Evolutionary conservation across 805 yeast genomes (phyloP).

Genomic region (Yamadazyma philogaea): DNA sequence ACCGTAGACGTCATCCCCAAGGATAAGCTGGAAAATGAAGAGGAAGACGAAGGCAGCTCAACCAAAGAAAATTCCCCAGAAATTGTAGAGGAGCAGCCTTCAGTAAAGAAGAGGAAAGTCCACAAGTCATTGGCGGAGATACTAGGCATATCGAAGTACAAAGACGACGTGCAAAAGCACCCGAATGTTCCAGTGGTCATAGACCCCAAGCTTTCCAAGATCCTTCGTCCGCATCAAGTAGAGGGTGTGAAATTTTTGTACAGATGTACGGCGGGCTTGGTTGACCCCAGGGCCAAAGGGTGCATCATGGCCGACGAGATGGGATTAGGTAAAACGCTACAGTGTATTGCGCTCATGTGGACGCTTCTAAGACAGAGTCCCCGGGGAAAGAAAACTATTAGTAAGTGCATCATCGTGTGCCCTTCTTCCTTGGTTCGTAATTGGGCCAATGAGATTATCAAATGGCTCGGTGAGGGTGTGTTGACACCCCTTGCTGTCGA

Average conservation of each 20-base stretch:
- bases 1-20: constrained; percentile 64
- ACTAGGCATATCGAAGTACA: constrained; percentile 61
- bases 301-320: constrained; percentile 98
- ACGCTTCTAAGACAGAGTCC: constrained; percentile 87
- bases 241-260: constrained; percentile 92
- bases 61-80: constrained; percentile 11
- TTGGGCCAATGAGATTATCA: constrained; percentile 95
- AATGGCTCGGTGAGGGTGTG: constrained; percentile 94
- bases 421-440: constrained; percentile 91
- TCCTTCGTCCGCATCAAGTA: constrained; percentile 91
- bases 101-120: constrained; percentile 36
- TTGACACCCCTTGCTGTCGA: constrained; percentile 87
- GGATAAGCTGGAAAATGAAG: constrained; percentile 19
- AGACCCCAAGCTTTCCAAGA: constrained; percentile 81
- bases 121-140: constrained; percentile 77
- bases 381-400: constrained; percentile 74
- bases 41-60: constrained; percentile 4
- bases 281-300: constrained; percentile 82
- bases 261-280: constrained; percentile 84
- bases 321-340: constrained; percentile 92
- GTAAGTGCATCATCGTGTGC: constrained; percentile 88
- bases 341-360: constrained; percentile 90
- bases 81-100: constrained; percentile 14
- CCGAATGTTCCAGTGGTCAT: constrained; percentile 95
- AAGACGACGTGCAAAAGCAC: constrained; percentile 50